phyloP scores from a whole-genome alignment of 2,329 filamentous ascomycete genomes.

The Calonectria naviculata region DNA sequence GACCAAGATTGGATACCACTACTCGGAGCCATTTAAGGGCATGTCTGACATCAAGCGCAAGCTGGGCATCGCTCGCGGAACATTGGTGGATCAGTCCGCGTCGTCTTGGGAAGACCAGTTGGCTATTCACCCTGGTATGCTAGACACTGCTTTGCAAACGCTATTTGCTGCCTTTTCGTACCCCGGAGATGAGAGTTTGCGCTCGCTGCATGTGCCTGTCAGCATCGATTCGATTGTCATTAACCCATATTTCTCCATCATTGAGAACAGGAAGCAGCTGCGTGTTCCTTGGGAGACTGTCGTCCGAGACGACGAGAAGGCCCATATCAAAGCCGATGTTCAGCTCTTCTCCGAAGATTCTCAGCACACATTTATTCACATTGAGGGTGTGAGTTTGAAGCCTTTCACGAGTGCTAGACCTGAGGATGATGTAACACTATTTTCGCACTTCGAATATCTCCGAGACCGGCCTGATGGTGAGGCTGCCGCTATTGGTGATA shows the following conservation, averaged over 20 bases:
- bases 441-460: conserved; percentile 7
- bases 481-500: background rate
- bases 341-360: background rate
- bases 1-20: conserved; percentile 27
- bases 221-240: background rate
- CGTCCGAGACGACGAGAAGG: background rate
- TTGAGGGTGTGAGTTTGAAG: background rate
- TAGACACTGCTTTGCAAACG: background rate
- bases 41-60: background rate
- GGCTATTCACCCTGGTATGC: background rate
- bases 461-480: conserved; percentile 2
- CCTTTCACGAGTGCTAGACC: background rate
- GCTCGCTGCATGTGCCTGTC: background rate
- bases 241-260: conserved; percentile 6
- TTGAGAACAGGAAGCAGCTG: background rate
- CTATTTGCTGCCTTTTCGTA: background rate
- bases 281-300: background rate
- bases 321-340: background rate
- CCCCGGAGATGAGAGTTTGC: conserved; percentile 5
- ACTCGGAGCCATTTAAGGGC: conserved; percentile 7
- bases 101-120: background rate
- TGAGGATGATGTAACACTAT: background rate
- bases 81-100: background rate
- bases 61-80: background rate
- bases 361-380: background rate